These are phyloP conservation scores for Lactarius deliciosus DNA, from an alignment of 768 basidiomycete genomes.

Conservation along the genomic window DNA sequence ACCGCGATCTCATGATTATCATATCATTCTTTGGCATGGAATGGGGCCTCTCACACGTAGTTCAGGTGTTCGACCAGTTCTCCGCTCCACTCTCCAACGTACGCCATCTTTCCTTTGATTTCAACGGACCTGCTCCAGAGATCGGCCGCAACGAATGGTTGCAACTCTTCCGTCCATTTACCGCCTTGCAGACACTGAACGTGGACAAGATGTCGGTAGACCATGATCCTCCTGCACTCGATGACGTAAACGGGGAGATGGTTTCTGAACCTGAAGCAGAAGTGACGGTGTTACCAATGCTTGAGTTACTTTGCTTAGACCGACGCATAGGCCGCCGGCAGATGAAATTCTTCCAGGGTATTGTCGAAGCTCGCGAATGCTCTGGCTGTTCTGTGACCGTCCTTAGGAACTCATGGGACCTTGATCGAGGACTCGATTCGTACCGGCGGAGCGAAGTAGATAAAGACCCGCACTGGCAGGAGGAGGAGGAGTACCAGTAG, in stretches of 20 bases:
- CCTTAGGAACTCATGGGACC: accelerated
- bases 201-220: too few relatives aligned
- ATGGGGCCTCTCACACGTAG: too few relatives aligned
- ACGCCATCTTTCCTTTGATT: not conserved
- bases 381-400: not conserved
- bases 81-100: too few relatives aligned
- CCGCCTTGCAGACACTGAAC: not conserved
- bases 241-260: not conserved
- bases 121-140: not conserved
- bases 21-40: not conserved
- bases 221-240: not conserved
- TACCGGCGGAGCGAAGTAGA: too few relatives aligned
- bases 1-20: accelerated
- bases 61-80: not conserved
- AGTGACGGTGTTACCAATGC: not conserved
- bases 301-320: not conserved
- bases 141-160: not conserved
- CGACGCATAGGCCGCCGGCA: not conserved
- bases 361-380: not conserved
- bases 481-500: too few relatives aligned
- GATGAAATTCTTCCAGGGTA: too few relatives aligned
- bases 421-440: accelerated
- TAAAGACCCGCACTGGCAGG: too few relatives aligned
- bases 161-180: not conserved
- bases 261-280: not conserved